phyloP scores from a whole-genome alignment of 352 stramenopile genomes.

The Halophytophthora batemanensis region DNA sequence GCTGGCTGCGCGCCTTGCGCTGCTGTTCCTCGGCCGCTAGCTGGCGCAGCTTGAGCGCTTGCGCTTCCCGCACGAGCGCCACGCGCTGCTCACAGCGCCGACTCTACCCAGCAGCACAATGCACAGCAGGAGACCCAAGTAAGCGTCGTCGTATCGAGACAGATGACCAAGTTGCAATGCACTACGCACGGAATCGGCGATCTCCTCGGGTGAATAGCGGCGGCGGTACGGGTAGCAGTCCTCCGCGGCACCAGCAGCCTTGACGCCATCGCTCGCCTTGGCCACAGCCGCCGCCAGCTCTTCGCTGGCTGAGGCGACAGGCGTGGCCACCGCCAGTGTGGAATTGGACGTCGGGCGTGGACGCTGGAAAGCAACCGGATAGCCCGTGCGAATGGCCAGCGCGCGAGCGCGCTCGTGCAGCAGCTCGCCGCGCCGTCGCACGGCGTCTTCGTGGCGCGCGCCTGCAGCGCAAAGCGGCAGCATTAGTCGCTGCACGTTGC shows the following conservation, averaged over 20 bases:
- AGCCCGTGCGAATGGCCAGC: slow-evolving; percentile 40
- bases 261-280: background rate
- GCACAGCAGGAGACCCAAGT: background rate
- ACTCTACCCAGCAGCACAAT: slow-evolving; percentile 23
- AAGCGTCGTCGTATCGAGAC: no score
- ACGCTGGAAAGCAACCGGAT: slow-evolving; percentile 34
- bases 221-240: slow-evolving; percentile 11
- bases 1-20: slow-evolving; percentile 27
- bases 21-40: slow-evolving; percentile 31
- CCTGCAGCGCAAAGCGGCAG: slow-evolving; percentile 10
- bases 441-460: slow-evolving; percentile 53
- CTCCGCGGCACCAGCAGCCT: background rate
- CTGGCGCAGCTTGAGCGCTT: slow-evolving; percentile 19
- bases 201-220: slow-evolving; percentile 16
- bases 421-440: slow-evolving; percentile 42
- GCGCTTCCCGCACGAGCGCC: slow-evolving; percentile 35
- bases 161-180: background rate
- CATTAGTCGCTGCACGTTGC: background rate
- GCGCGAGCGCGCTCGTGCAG: slow-evolving; percentile 43
- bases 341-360: slow-evolving; percentile 7
- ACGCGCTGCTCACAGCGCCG: slow-evolving; percentile 52
- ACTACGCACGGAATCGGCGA: slow-evolving; percentile 32
- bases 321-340: no score
- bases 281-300: background rate
- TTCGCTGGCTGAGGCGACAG: background rate